Evolutionary conservation across 345 rosid genomes (phyloP), one percentile per base, ranked within the genome.

Genomic region (Eucalyptus curtisii): DNA sequence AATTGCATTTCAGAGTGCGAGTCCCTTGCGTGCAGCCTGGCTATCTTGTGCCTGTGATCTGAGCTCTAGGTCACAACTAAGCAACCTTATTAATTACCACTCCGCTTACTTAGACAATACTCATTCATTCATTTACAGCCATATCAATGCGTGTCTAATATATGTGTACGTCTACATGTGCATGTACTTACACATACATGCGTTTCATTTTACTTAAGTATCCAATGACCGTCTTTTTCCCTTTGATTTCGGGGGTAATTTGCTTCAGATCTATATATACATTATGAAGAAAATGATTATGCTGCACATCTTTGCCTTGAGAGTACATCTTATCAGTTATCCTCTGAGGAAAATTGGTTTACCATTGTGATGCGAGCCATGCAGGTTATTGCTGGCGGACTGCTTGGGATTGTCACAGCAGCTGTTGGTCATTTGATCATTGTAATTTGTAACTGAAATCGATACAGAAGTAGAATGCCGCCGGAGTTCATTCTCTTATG

Each of bases 381-480:
- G 68, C 88, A 97, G 99, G 99, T 95, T 50, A 64, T 95, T 86
- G 98, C 93, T 12, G 99, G 98, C 89, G 92, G 95, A n/a, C 86
- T 95, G 86, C 97, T 96, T 53, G 98, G 99, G 48, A 87, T 89
- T 57, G 89, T 76, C 30, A 94, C 97, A 15, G 94, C 91, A 84
- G 91, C 89, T 85, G 71, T 91, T 52, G 97, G 97, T 86, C 90
- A 93, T 88, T 81, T 95, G 76, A 91, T 94, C 86, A 88, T 79
- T 49, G 49, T 88, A 86, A 37, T 76, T 44, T 40, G 33, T 24
- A 87, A 91, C 53, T 45, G 81, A 6, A 71, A 68, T 33, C 40
- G 42, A 68, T 33, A 33, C 42, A 33, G 14, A 71, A 19, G 81
- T 71, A 37, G 81, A 71, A 71, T 71, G 1, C 45, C 25, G 6